These are phyloP conservation scores for Moniliophthora roreri DNA, from an alignment of 1,284 basidiomycete genomes.

Conservation along the genomic window DNA sequence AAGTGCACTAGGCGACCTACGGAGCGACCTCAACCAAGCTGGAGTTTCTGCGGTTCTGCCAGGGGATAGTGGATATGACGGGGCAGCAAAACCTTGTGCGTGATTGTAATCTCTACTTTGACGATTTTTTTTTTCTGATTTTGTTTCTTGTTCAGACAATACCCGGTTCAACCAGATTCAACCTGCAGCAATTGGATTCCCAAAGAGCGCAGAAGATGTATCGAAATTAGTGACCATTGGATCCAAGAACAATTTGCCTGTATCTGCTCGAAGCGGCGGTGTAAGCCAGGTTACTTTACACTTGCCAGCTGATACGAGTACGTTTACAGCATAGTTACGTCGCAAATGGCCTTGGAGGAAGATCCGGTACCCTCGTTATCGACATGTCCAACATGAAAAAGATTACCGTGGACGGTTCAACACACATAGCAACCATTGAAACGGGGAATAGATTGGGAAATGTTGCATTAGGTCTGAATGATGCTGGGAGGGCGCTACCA, in stretches of 20 bases:
- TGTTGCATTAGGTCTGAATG: slow-evolving; percentile 24
- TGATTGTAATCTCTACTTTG: neutral
- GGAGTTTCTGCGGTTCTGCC: neutral
- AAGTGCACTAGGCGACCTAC: neutral
- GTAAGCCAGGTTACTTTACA: neutral
- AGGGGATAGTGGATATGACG: neutral
- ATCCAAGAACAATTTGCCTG: neutral
- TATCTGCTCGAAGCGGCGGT: slow-evolving; percentile 2
- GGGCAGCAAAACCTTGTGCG: neutral
- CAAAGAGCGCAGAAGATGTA: neutral
- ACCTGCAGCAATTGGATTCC: neutral
- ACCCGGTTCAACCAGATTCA: neutral
- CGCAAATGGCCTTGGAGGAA: slow-evolving; percentile 25
- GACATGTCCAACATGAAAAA: slow-evolving; percentile 23
- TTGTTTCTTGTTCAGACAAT: neutral
- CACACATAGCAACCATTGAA: slow-evolving; percentile 18
- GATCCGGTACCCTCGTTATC: slow-evolving; percentile 25
- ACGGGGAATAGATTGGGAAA: slow-evolving; percentile 27
- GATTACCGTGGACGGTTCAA: slow-evolving; percentile 18
- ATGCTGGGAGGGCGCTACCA: slow-evolving; percentile 27
- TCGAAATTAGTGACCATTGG: neutral
- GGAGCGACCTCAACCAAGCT: neutral
- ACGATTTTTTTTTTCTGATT: neutral
- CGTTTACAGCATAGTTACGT: slow-evolving; percentile 21
- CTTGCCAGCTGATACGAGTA: neutral